Evolutionary conservation across 2,329 filamentous ascomycete genomes (phyloP).

Genomic region (Orbilia blumenaviensis): DNA sequence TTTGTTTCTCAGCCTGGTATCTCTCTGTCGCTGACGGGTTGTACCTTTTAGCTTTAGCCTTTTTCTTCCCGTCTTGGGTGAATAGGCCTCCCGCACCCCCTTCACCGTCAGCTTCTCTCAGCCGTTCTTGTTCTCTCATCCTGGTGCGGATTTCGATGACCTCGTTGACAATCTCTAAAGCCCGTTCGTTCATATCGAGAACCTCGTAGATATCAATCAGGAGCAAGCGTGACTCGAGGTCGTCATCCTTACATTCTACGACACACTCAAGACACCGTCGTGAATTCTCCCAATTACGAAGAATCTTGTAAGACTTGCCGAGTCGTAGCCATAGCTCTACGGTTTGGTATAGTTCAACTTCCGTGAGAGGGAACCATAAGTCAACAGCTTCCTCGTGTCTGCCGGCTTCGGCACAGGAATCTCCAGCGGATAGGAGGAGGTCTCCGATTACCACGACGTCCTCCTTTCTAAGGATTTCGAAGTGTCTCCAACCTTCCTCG

Average conservation of each 20-base stretch:
- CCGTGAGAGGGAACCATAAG: slow-evolving; percentile 68
- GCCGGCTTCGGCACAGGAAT: slow-evolving; percentile 67
- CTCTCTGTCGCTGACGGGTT: slow-evolving; percentile 55
- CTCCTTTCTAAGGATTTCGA: slow-evolving; percentile 75
- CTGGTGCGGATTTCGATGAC: slow-evolving; percentile 71
- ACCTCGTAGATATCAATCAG: slow-evolving; percentile 75
- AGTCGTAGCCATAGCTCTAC: slow-evolving; percentile 67
- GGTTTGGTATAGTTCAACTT: slow-evolving; percentile 65
- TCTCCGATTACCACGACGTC: slow-evolving; percentile 73
- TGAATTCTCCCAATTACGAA: slow-evolving; percentile 63
- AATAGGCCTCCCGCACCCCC: slow-evolving; percentile 13
- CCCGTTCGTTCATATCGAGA: slow-evolving; percentile 76
- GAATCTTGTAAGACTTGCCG: slow-evolving; percentile 74
- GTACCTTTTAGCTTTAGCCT: slow-evolving; percentile 21
- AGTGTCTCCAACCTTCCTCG: slow-evolving; percentile 76
- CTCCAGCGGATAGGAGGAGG: slow-evolving; percentile 77
- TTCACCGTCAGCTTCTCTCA: slow-evolving; percentile 53
- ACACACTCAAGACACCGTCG: slow-evolving; percentile 44
- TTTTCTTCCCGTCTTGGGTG: slow-evolving; percentile 34
- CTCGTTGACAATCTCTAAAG: slow-evolving; percentile 79
- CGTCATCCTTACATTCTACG: slow-evolving; percentile 42
- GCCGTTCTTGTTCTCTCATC: slow-evolving; percentile 58
- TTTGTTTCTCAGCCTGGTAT: slow-evolving; percentile 60
- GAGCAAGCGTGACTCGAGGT: slow-evolving; percentile 42
- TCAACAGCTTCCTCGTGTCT: slow-evolving; percentile 67